Base-by-base conservation (phyloP, 345 rosid genomes). In the Cochlearia excelsa region DNA sequence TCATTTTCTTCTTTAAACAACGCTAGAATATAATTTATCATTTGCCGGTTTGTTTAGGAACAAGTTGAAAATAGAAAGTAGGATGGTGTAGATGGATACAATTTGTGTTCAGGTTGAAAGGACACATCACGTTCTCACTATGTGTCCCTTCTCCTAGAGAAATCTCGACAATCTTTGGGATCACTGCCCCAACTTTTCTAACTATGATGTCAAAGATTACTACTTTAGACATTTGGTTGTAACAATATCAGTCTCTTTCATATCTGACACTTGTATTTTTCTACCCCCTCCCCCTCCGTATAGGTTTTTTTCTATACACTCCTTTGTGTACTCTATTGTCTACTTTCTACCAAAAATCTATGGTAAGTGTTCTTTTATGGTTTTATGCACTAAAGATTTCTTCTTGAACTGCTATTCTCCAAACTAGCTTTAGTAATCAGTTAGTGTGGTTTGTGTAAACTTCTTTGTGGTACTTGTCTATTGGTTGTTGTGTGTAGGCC, bases 301-400 rank as follows among this genome's bases (percentile, higher is more conserved):
- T 70, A 92, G 96, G 88, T 81, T 70, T 82, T 77, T 51, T 86
- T 89, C 74, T 89, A 83, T 72, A 73, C 90, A 8, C 82, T 93
- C 69, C 74, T 16, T 88, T 39, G 80, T 84, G 56, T 89, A 93
- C 68, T 82, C 81, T 42, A 94, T 91, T 23, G 23, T 16, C 23
- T 16, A 16, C 23, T 16, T 16, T 16, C 23, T 16, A 16, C 23
- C 23, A 16, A 16, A 89, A 97, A 38, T 75, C 99, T 41, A 85
- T 86, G 95, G 95, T 63, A 57, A 63, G 59, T 55, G 28, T 46
- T 43, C 35, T 53, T 46, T 16, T 16, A 16, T 40, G 29, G 30
- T 57, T 27, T 35, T 7, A 11, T 43, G 9, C 47, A 45, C 54
- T 30, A 46, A 38, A 16, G 23, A 16, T 16, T 16, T 16, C 23